These are phyloP conservation scores for Oenanthe javanica DNA, from an alignment of 140 eudicot genomes.

Conservation along the genomic window DNA sequence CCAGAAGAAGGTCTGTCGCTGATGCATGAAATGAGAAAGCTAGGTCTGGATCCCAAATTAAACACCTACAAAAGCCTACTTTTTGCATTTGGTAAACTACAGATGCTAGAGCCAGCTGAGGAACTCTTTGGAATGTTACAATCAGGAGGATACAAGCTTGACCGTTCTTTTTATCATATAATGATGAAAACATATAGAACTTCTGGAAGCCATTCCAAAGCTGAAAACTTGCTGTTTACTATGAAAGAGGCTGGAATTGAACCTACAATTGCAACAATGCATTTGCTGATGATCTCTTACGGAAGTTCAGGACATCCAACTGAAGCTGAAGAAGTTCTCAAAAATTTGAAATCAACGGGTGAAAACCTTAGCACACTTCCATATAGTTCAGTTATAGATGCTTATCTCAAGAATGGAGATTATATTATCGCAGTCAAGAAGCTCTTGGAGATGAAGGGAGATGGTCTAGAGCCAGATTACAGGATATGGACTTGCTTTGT, in stretches of 20 bases:
- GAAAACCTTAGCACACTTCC: constrained; percentile 52
- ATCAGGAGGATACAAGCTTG: constrained; percentile 49
- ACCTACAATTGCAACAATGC: constrained; percentile 83
- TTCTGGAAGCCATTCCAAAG: constrained; percentile 51
- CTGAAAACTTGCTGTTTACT: constrained; percentile 48
- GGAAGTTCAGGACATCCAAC: constrained; percentile 78
- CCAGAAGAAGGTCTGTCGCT: constrained; percentile 69
- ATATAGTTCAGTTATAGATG: constrained; percentile 74
- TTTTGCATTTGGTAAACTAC: constrained; percentile 62
- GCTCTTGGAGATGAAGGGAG: constrained; percentile 60
- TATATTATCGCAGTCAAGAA: constrained; percentile 53
- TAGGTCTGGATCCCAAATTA: constrained; percentile 56
- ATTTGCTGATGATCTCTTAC: constrained; percentile 82
- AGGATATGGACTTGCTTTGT: constrained; percentile 84
- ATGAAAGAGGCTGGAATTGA: constrained; percentile 82
- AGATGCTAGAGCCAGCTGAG: constrained; percentile 67
- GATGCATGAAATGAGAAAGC: constrained; percentile 61
- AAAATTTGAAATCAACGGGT: constrained; percentile 44
- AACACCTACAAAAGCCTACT: constrained; percentile 80
- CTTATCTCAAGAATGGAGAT: constrained; percentile 72
- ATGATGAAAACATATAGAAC: constrained; percentile 91
- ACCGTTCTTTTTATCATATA: constrained; percentile 84
- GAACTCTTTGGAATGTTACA: constrained; percentile 64
- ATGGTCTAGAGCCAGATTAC: constrained; percentile 81
- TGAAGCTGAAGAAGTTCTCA: constrained; percentile 86